These are phyloP conservation scores for Corinectria fuckeliana DNA, from an alignment of 2,329 filamentous ascomycete species.

Conservation along the genomic window DNA sequence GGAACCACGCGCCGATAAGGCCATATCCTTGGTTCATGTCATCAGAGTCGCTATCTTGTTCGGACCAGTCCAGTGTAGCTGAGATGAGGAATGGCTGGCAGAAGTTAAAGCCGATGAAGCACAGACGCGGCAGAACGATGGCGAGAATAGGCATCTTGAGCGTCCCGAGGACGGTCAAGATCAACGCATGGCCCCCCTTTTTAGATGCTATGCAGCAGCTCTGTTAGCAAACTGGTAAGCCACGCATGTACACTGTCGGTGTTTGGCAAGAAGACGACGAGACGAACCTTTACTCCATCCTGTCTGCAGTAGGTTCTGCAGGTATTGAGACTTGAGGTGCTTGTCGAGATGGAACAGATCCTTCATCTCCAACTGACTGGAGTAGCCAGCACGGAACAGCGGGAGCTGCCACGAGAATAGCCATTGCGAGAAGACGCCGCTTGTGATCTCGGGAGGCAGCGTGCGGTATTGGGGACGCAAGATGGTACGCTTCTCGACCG, in stretches of 20 bases:
- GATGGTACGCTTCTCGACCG: constrained; percentile 20
- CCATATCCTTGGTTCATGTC: constrained; percentile 22
- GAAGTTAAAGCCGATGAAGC: constrained; percentile 30
- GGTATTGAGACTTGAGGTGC: constrained; percentile 24
- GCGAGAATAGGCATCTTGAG: constrained; percentile 15
- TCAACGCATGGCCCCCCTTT: constrained; percentile 4
- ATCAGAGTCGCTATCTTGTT: constrained; percentile 6
- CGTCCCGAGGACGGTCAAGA: constrained; percentile 13
- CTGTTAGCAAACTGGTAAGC: constrained; percentile 4
- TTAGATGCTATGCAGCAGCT: constrained; percentile 4
- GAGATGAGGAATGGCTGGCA: constrained; percentile 31
- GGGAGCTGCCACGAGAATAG: constrained; percentile 28
- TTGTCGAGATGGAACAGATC: constrained; percentile 20
- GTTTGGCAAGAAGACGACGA: background rate
- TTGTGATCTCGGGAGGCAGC: constrained; percentile 15
- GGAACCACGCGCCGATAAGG: constrained; percentile 28
- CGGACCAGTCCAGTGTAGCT: constrained; percentile 13
- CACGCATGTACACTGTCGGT: background rate
- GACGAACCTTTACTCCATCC: constrained; percentile 19
- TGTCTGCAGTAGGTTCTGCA: constrained; percentile 16
- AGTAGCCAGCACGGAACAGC: constrained; percentile 24
- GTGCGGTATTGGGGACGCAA: constrained; percentile 16
- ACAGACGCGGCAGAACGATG: constrained; percentile 22
- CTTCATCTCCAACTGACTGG: constrained; percentile 15
- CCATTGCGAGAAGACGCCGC: constrained; percentile 23